Base-by-base conservation (phyloP, 1,284 basidiomycete genomes). In the Termitomyces sp. region DNA sequence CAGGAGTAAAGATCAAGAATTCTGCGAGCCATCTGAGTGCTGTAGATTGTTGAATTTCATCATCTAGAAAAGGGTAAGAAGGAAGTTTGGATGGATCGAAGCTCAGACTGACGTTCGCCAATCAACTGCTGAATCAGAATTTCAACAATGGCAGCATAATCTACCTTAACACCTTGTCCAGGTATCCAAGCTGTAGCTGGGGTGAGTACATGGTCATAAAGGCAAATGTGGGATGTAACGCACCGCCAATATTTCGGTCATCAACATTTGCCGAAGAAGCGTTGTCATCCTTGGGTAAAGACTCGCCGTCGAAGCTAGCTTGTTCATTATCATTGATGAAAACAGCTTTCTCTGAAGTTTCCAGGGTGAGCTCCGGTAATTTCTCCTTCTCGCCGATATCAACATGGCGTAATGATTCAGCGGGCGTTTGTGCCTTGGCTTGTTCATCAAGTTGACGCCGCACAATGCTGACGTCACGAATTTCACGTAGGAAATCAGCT, bases 1-100 rank as follows among this genome's bases (percentile, higher is more conserved):
- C 89, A 57, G 91, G 86, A 5, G 88, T 88, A 60, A 97, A 93
- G 40, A 78, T 80, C 16, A 99, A 73, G 68, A 99, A 94, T 57
- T 95, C 93, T 16, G 91, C 83, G 30, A 99, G 78, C 97, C 97
- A 99, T 58, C 84, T 80, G 33, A 99, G 78, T 26, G 90, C 88
- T 0, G 88, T 91, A 0, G 88, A 91, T 64, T 94, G 90, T 58
- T 94, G 92, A 18, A 93, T 88, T 66, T 93, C 91, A 57, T 91
- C 88, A 63, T 94, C 93, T 93, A 53, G 9, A 50, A 31, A 53
- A 13, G 41, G 49, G 16, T 50, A 53, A 57, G 49, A 40, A 45
- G 42, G 37, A 7, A 11, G 21, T 18, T 44, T 16, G 10, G 28
- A 38, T 39, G 30, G 33, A 47, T 24, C 28, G 44, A 46, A 50